These are phyloP conservation scores for Vickermania spadyakhi DNA, from an alignment of 208 protist species.

Conservation along the genomic window DNA sequence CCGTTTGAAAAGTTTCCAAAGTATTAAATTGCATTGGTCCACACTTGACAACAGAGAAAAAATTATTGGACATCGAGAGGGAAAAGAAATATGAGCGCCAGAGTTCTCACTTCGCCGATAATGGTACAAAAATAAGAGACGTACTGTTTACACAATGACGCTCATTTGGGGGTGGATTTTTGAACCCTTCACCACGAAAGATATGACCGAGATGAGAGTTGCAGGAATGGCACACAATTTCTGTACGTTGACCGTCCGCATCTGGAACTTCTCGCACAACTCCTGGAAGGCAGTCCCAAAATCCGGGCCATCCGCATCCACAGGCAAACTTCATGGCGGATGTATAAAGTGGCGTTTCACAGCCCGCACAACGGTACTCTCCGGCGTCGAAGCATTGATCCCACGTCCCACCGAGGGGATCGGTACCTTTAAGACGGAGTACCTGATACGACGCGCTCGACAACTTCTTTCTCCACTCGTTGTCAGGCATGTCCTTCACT, in stretches of 20 bases:
- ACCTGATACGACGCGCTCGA: constrained; percentile 45
- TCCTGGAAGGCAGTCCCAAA: constrained; percentile 73
- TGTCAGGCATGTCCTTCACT: constrained; percentile 58
- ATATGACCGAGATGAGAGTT: constrained; percentile 90
- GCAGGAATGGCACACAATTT: constrained; percentile 91
- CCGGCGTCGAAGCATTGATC: constrained; percentile 64
- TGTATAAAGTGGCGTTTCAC: constrained; percentile 72
- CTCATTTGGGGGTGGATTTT: constrained; percentile 84
- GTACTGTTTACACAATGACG: constrained; percentile 88
- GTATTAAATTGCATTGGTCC: background rate
- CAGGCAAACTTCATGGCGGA: constrained; percentile 83
- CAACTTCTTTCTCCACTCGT: constrained; percentile 43
- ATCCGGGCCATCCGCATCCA: constrained; percentile 85
- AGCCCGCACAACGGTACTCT: constrained; percentile 69
- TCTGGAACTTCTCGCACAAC: constrained; percentile 73
- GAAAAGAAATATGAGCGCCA: no score
- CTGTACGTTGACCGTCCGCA: constrained; percentile 50
- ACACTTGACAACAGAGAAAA: constrained; percentile 1
- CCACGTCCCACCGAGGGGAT: constrained; percentile 40
- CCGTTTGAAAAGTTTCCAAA: background rate
- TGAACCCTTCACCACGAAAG: constrained; percentile 85
- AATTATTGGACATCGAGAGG: no score
- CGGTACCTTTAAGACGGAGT: constrained; percentile 74
- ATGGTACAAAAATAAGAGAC: constrained; percentile 37
- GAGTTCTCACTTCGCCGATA: constrained; percentile 4